Percentiles rank a stretch among this genome's conserved stretches.
Evolutionary conservation across 2,329 filamentous ascomycete species (phyloP).

Genomic region (Juglanconis oblonga): DNA sequence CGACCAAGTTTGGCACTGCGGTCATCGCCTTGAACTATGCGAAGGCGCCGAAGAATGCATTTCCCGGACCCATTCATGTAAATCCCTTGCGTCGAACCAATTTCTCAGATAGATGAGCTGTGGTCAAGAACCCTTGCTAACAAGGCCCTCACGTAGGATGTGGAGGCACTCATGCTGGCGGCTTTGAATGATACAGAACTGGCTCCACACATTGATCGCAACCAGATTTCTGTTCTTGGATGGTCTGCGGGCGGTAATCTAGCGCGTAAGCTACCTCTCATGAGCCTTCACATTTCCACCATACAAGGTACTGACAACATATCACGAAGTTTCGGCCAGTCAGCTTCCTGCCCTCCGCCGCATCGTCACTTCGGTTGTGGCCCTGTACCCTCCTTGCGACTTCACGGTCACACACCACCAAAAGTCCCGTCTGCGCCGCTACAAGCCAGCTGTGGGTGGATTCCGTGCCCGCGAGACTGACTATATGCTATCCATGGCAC

Average conservation of each 20-base stretch:
- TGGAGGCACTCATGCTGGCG: conserved; percentile 4
- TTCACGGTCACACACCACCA: conserved; percentile 7
- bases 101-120: background rate
- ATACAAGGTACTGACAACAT: background rate
- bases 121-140: background rate
- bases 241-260: conserved; percentile 10
- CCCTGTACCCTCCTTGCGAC: conserved; percentile 9
- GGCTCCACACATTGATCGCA: conserved; percentile 5
- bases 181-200: conserved; percentile 4
- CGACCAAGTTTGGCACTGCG: background rate
- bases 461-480: conserved; percentile 13
- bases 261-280: background rate
- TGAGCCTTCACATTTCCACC: background rate
- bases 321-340: background rate
- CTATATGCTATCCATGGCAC: conserved; percentile 12
- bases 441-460: conserved; percentile 9
- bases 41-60: conserved; percentile 10
- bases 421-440: conserved; percentile 5
- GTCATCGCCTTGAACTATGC: conserved; percentile 11
- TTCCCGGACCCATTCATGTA: conserved; percentile 8
- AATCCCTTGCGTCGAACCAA: background rate
- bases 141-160: background rate
- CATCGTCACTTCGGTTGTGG: conserved; percentile 12
- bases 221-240: conserved; percentile 1
- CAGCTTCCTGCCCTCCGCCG: conserved; percentile 6